Evolutionary conservation across 192 early-diverging fungal genomes (phyloP).

Genomic region (Coemansia sp.): DNA sequence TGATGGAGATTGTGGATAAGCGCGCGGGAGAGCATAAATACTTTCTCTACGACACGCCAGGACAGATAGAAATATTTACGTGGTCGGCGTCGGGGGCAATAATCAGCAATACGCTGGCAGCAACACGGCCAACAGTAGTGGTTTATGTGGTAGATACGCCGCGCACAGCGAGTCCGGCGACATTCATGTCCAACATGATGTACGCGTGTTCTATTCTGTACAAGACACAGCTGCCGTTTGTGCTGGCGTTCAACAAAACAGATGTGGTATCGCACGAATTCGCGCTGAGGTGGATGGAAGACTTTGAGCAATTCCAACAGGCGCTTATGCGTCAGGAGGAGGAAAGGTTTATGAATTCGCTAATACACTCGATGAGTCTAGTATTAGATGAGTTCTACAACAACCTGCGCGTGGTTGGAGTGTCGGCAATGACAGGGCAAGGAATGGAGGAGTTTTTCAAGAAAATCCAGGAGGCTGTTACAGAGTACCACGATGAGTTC

Average conservation of each 20-base stretch:
- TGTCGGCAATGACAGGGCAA: constrained; percentile 87
- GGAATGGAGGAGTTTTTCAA: constrained; percentile 90
- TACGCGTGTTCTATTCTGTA: constrained; percentile 97
- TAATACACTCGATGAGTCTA: constrained; percentile 94
- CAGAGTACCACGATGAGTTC: constrained; percentile 88
- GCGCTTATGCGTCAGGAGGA: constrained; percentile 73
- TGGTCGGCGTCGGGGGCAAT: constrained; percentile 97
- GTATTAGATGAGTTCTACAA: constrained; percentile 97
- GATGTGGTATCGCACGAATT: constrained; percentile 89
- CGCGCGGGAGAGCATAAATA: constrained; percentile 68
- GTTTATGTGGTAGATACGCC: constrained; percentile 97
- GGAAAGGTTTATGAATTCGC: constrained; percentile 83
- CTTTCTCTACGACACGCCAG: constrained; percentile 85
- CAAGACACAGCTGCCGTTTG: constrained; percentile 94
- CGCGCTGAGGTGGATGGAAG: constrained; percentile 94
- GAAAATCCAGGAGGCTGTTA: constrained; percentile 72
- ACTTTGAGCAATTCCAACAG: constrained; percentile 91
- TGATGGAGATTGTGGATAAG: constrained; percentile 82
- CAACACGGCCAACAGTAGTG: constrained; percentile 86
- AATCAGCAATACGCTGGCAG: constrained; percentile 90
- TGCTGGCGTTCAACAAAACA: constrained; percentile 94
- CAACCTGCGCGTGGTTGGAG: constrained; percentile 75
- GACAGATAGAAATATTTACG: constrained; percentile 99
- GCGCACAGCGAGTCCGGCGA: constrained; percentile 83
- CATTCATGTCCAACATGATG: constrained; percentile 99